Evolutionary conservation across 371 early-diverging fungal species (phyloP), one percentile per base, ranked within the genome.

Genomic region (Mucor sp.): DNA sequence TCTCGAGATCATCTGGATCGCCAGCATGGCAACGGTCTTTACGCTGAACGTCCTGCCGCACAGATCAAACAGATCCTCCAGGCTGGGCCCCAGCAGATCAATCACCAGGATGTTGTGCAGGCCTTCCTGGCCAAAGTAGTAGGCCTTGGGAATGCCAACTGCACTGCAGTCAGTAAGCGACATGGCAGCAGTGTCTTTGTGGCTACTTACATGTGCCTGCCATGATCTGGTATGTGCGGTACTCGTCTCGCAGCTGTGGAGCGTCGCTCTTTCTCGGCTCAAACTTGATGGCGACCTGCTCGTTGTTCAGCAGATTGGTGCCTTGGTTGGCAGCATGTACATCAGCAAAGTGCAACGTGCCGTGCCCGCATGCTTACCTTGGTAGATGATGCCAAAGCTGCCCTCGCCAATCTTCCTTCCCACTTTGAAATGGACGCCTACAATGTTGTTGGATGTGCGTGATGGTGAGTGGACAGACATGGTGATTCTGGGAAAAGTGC

Each of bases 381-480:
- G 94, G 79, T 95, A 97, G 67, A 97, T 95, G 70, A 94, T 90
- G 55, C 97, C 97, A 84, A 96, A 97, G 67, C 90, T 90, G 27
- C 97, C 97, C 78, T 96, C 96, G 30, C 97, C 97, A 78, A 97
- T 93, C 81, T 94, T 94, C 77, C 90, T 91, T 43, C 94, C 95
- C 19, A 97, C 94, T 67, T 87, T 90, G 79, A 92, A 97, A 74
- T 95, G 96, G 9, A 91, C 92, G 14, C 97, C 97, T 30, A 97
- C 94, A 44, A 67, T 56, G 21, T 19, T 82, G 60, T 80, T 83
- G 25, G 48, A 32, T 3, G 44, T 48, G n/a, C 21, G 44, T 50
- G 61, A 59, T 27, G 64, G 23, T 48, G 59, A 17, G n/a, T 60
- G 64, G 43, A 48, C 55, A 27, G 58, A 39, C 69, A 69, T 64